phyloP scores from a whole-genome alignment of 106 monocot species.

The Dendrobium officinale region DNA sequence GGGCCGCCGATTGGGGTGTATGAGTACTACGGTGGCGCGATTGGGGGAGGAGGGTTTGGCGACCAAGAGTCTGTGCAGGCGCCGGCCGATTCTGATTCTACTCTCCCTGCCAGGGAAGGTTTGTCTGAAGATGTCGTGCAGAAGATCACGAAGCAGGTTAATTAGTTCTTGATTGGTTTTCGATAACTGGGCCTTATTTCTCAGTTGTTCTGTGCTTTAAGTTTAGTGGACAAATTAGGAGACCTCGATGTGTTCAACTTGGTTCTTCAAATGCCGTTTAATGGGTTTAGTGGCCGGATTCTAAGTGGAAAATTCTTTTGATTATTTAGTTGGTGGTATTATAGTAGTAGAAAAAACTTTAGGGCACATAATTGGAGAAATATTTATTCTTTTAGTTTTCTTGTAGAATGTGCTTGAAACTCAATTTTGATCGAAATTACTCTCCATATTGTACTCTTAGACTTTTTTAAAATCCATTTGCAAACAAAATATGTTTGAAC shows the following conservation, averaged over 20 bases:
- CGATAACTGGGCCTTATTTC: background rate
- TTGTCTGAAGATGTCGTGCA: conserved; percentile 17
- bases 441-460: no score
- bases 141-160: conserved; percentile 28
- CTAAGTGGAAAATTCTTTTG: background rate
- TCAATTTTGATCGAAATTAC: no score
- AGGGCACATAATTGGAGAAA: no score
- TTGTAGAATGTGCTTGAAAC: no score
- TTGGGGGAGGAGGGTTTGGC: conserved; percentile 1
- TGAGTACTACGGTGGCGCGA: conserved; percentile 6
- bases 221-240: background rate
- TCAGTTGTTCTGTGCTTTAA: background rate
- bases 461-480: no score
- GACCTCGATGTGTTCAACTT: background rate
- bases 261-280: background rate
- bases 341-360: background rate
- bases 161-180: background rate
- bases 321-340: background rate
- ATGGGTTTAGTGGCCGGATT: background rate
- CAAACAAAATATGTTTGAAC: no score
- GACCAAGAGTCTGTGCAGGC: conserved; percentile 9
- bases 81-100: background rate
- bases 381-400: no score
- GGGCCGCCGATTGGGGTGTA: conserved; percentile 1
- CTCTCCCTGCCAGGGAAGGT: background rate